A percentile compares a stretch with the other conserved stretches of the same genome.
Evolutionary conservation across 2,329 filamentous ascomycete species (phyloP).

Genomic region (Fusarium abutilonis): DNA sequence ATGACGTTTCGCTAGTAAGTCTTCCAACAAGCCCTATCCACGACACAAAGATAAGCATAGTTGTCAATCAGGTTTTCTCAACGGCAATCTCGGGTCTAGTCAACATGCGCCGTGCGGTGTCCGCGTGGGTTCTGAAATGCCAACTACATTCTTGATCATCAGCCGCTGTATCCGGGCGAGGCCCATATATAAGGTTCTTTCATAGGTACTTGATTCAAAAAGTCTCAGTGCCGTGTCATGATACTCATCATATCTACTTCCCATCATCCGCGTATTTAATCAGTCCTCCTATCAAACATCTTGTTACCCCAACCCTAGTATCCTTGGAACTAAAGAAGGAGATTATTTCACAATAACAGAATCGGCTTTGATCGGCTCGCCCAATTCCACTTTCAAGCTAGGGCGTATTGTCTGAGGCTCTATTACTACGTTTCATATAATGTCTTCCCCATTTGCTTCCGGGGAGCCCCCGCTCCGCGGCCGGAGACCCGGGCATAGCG

Average conservation of each 20-base stretch:
- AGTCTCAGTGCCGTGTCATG: background rate
- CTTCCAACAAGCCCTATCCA: slow-evolving; percentile 1
- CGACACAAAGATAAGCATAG: slow-evolving; percentile 18
- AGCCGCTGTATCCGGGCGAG: slow-evolving; percentile 35
- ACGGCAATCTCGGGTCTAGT: slow-evolving; percentile 37
- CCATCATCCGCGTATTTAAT: slow-evolving; percentile 1
- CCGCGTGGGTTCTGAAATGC: slow-evolving; percentile 18
- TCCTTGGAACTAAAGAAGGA: background rate
- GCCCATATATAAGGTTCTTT: slow-evolving; percentile 16
- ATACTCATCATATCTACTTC: background rate
- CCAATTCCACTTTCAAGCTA: background rate
- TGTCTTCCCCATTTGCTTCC: slow-evolving; percentile 21
- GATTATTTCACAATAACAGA: background rate
- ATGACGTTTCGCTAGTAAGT: slow-evolving; percentile 27
- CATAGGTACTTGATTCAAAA: slow-evolving; percentile 23
- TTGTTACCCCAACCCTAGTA: background rate
- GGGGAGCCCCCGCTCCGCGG: slow-evolving; percentile 20
- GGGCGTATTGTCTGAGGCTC: background rate
- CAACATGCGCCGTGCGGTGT: slow-evolving; percentile 4
- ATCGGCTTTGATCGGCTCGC: background rate
- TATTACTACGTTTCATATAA: background rate
- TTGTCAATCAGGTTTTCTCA: background rate
- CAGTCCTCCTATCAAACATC: background rate
- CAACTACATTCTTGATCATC: slow-evolving; percentile 24
- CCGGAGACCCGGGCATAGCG: slow-evolving; percentile 14